Evolutionary conservation across 495 filamentous ascomycete genomes (phyloP).

Genomic region (Lindgomyces ingoldianus): DNA sequence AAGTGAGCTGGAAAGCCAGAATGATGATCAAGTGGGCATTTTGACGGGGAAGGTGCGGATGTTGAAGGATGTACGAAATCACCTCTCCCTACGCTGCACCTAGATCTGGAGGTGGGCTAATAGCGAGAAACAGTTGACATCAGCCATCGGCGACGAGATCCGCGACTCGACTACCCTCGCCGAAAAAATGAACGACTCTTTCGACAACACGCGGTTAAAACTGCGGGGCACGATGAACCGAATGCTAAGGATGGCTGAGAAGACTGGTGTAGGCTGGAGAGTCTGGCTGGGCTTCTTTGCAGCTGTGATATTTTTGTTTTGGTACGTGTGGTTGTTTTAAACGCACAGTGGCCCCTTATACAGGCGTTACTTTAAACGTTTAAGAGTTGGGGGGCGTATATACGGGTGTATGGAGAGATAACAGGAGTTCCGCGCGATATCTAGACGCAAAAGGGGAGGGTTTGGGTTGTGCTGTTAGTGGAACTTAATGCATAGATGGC

Average conservation of each 20-base stretch:
- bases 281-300: slow-evolving; percentile 88
- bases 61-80: slow-evolving; percentile 78
- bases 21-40: slow-evolving; percentile 86
- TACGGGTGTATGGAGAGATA: too few relatives aligned
- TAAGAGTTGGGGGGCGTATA: too few relatives aligned
- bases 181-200: slow-evolving; percentile 86
- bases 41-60: slow-evolving; percentile 87
- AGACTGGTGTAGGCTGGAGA: slow-evolving; percentile 90
- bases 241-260: slow-evolving; percentile 94
- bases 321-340: slow-evolving; percentile 86
- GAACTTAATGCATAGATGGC: slow-evolving; percentile 23
- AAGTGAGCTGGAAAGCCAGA: slow-evolving; percentile 92
- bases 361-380: too few relatives aligned
- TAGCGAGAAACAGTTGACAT: slow-evolving; percentile 64
- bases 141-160: slow-evolving; percentile 93
- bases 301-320: slow-evolving; percentile 76
- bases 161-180: slow-evolving; percentile 79
- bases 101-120: neutral
- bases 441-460: neutral
- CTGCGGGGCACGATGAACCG: slow-evolving; percentile 91
- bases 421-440: too few relatives aligned
- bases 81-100: neutral
- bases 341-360: too few relatives aligned
- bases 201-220: slow-evolving; percentile 78
- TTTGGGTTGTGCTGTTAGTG: neutral